Base-by-base conservation (phyloP, 768 basidiomycete species). In the Amanita thiersii region DNA sequence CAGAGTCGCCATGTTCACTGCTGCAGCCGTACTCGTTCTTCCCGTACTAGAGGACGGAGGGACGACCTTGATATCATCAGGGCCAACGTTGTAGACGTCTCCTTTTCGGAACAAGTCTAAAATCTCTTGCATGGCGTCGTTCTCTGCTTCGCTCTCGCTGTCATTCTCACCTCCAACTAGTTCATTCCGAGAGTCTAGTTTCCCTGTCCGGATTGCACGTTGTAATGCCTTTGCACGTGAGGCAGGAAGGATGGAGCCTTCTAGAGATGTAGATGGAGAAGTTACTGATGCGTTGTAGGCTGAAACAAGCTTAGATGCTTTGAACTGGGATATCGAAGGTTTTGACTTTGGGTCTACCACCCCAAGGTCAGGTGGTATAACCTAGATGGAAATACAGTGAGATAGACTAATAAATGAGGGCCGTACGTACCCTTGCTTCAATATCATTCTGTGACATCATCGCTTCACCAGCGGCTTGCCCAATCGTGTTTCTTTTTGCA, bases 321-420 rank as follows among this genome's bases (percentile, higher is more conserved):
- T 86, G 57, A 87, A 86, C 29, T 66, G 73, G 9, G 86, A 87
- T 29, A 80, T 58, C 0, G 68, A 52, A 5, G 74, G 66, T 52
- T 74, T 81, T 31, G 67, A 60, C 12, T 53, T 60, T 11, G 42
- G 19, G 9, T 43, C 34, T 6, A 24, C 33, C 10, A 37, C 42
- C 8, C 34, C 42, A n/a, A 62, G 57, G 2, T 63, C 52, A 1
- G 69, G 56, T 7, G 65, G 63, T 14, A 69, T 62, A 0, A 75
- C 71, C 6, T 66, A 4, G 19, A 17, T 25, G 23, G 11, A 26
- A 31, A 20, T 36, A 45, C 15, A 14, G 32, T 31, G 25, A 18
- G 30, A 45, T 32, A 45, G 37, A 40, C 9, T n/a, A 25, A 33
- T n/a, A n/a, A n/a, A n/a, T n/a, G n/a, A 28, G 43, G 28, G 23